Evolutionary conservation across 2,329 filamentous ascomycete genomes (phyloP).

Genomic region (Fonsecaea pedrosoi): DNA sequence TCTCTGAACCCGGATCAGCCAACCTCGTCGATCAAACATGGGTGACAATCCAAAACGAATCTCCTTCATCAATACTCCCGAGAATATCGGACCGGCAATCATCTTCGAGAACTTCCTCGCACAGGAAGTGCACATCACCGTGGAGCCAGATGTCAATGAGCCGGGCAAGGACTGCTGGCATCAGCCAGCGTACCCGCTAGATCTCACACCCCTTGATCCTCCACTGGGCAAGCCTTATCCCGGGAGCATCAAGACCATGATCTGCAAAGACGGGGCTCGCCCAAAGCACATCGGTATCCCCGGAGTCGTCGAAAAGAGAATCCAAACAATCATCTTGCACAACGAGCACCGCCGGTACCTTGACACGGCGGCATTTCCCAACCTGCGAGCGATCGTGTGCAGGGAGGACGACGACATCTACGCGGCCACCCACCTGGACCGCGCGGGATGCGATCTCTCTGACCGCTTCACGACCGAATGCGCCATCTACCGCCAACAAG

Average conservation of each 20-base stretch:
- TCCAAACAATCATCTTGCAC: not conserved
- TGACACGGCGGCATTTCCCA: not conserved
- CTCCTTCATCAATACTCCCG: not conserved
- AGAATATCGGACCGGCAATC: not conserved
- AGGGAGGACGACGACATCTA: not conserved
- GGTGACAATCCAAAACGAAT: not conserved
- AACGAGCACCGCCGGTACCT: not conserved
- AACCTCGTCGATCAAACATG: not conserved
- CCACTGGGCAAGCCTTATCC: not conserved
- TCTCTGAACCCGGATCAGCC: not conserved
- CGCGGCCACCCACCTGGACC: not conserved
- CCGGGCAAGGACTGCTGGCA: not conserved
- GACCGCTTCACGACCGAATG: not conserved
- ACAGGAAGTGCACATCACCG: not conserved
- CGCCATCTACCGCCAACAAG: not conserved
- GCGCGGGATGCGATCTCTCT: not conserved
- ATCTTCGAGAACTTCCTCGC: not conserved
- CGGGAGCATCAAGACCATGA: not conserved
- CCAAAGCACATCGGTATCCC: not conserved
- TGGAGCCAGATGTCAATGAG: not conserved
- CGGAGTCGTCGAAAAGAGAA: not conserved
- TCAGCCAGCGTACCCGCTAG: not conserved
- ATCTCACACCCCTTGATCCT: not conserved
- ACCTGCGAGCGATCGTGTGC: not conserved
- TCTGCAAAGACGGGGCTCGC: not conserved